Evolutionary conservation across 1,284 basidiomycete species (phyloP).

Genomic region (Rhizoctonia solani): DNA sequence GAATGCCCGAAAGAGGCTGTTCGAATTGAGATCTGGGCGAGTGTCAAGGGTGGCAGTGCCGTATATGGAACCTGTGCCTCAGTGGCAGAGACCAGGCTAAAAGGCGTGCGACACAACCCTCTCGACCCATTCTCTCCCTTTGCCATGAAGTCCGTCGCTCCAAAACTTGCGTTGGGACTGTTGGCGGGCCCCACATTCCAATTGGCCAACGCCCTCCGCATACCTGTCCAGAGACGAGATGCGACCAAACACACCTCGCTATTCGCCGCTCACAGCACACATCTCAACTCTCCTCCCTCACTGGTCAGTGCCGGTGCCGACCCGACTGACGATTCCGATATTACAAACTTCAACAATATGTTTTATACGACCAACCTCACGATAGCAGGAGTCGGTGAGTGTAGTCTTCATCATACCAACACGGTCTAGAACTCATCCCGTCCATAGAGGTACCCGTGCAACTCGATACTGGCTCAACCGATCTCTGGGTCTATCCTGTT

Average conservation of each 20-base stretch:
- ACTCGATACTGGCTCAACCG: conserved; percentile 79
- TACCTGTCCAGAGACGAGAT: conserved; percentile 1
- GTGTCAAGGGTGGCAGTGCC: too few species aligned
- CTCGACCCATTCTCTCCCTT: too few species aligned
- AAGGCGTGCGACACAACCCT: too few species aligned
- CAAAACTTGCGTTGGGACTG: not conserved
- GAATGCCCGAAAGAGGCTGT: too few species aligned
- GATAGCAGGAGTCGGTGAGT: conserved; percentile 13
- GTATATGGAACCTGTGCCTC: too few species aligned
- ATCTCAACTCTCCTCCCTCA: not conserved
- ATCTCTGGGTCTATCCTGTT: conserved; percentile 66
- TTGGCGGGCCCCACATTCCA: conserved; percentile 2
- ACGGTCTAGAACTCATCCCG: not conserved
- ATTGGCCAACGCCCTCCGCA: not conserved
- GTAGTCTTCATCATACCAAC: too few species aligned
- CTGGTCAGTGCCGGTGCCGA: not conserved
- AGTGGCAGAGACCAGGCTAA: too few species aligned
- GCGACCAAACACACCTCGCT: not conserved
- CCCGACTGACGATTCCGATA: conserved; percentile 7
- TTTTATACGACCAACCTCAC: conserved; percentile 26
- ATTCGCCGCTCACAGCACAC: not conserved
- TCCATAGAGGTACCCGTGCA: conserved; percentile 59
- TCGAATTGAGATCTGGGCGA: too few species aligned
- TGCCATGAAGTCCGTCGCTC: conserved; percentile 2
- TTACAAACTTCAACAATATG: conserved; percentile 8